Percentiles rank a stretch among this genome's conserved stretches.
phyloP scores from a whole-genome alignment of 192 early-diverging fungal genomes.

The Gigaspora rosea region DNA sequence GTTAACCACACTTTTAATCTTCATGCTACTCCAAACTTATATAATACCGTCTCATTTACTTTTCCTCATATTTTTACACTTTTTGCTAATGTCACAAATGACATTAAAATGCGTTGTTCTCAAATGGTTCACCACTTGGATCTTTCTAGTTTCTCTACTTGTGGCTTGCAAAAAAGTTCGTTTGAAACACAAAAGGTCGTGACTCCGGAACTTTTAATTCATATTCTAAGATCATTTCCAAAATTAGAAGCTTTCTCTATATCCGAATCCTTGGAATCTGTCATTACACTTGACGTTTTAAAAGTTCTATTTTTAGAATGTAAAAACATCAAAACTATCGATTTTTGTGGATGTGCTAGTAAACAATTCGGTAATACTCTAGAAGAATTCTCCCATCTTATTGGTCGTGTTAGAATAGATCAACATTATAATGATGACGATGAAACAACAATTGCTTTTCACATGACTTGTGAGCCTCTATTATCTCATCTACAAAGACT shows the following conservation, averaged over 20 bases:
- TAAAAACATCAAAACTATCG: slow-evolving; percentile 10
- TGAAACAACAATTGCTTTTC: background rate
- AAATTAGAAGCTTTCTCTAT: slow-evolving; percentile 16
- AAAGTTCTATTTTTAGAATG: background rate
- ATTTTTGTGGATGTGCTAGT: slow-evolving; percentile 24
- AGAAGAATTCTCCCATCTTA: background rate
- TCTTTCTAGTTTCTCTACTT: too few species aligned
- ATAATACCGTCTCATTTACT: background rate
- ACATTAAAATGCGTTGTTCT: too few species aligned
- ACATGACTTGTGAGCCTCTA: background rate
- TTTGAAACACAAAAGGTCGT: too few species aligned
- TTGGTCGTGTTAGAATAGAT: slow-evolving; percentile 2
- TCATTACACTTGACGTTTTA: slow-evolving; percentile 20
- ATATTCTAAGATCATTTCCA: background rate
- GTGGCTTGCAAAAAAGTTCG: too few species aligned
- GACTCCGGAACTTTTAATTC: too few species aligned
- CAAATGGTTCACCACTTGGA: too few species aligned
- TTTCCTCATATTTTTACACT: too few species aligned
- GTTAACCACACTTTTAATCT: slow-evolving; percentile 29
- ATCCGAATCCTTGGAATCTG: background rate
- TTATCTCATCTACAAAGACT: slow-evolving; percentile 15
- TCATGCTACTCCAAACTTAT: slow-evolving; percentile 11
- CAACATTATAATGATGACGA: background rate
- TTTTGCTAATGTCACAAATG: too few species aligned
- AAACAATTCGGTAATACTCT: slow-evolving; percentile 13